phyloP scores from a whole-genome alignment of 2,329 filamentous ascomycete species.

The Lasiodiplodia citricola region DNA sequence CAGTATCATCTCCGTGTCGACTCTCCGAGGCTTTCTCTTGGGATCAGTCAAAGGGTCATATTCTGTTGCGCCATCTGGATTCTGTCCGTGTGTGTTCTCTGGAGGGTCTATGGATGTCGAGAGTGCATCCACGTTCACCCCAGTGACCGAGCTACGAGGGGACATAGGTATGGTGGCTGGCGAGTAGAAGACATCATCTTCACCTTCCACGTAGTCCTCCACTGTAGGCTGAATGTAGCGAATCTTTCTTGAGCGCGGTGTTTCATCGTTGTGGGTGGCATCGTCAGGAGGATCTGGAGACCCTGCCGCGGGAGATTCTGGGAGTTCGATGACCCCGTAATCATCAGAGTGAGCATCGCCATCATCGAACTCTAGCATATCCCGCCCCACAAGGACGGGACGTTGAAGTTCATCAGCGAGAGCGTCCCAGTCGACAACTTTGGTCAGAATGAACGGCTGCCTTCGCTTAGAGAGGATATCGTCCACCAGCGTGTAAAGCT shows the following conservation, averaged over 20 bases:
- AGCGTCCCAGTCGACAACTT: slow-evolving; percentile 21
- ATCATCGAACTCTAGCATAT: neutral
- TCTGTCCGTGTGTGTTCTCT: neutral
- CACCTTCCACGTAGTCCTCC: slow-evolving; percentile 3
- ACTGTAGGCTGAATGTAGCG: slow-evolving; percentile 6
- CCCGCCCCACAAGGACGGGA: neutral
- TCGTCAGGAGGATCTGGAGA: neutral
- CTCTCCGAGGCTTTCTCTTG: neutral
- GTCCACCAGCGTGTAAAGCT: slow-evolving; percentile 1
- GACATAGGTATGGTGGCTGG: neutral
- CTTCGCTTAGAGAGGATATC: slow-evolving; percentile 4
- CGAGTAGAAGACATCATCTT: neutral
- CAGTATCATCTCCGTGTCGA: slow-evolving; percentile 6
- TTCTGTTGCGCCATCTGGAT: neutral
- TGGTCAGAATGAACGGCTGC: neutral
- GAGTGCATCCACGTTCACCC: neutral
- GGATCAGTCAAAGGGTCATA: neutral
- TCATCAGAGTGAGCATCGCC: neutral
- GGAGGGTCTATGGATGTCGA: neutral
- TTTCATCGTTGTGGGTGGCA: too few species aligned
- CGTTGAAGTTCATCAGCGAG: slow-evolving; percentile 8
- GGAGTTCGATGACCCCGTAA: neutral
- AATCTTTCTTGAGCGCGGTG: neutral
- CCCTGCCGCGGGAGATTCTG: neutral
- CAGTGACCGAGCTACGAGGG: neutral